Base-by-base conservation (phyloP, 1,284 basidiomycete species). In the Leucoagaricus sp. region DNA sequence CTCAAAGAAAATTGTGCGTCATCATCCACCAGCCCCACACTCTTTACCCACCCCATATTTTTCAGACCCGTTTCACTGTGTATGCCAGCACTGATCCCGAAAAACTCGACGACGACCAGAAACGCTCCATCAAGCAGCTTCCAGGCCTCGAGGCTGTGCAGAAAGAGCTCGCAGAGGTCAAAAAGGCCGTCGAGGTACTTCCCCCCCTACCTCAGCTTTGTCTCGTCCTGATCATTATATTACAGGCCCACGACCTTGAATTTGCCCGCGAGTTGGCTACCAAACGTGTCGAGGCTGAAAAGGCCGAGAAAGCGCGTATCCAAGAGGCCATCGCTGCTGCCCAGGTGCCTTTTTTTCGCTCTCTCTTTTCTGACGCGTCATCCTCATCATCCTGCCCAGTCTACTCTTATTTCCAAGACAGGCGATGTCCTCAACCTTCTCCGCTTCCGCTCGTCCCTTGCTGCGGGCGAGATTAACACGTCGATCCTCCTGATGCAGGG, bases 61-160 rank as follows among this genome's bases (percentile, higher is more conserved):
- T 60, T 26, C 65, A 94, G 93, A 78, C 79, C 62, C 85, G 93
- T 59, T 84, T 92, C 75, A 77, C 85, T 49, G 72, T 75, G 12
- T 94, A 94, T 69, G 81, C 84, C 29, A 67, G 80, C 9, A 86
- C 82, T 28, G 81, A 85, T n/a, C 69, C 76, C 1, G 84, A 84
- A 46, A 86, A 87, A 62, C 79, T 95, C 53, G 92, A 95, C 63
- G 89, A 92, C 25, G 93, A 95, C 71, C 93, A 95, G 73, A 87
- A 80, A 62, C 82, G 85, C 29, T 79, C 81, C 1, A 65, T 94
- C 51, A 86, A 83, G 60, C 84, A 82, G 21, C 80, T 95, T 40
- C 83, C 93, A 4, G 76, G 77, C 9, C 77, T 94, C 36, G 92
- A 94, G 66, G 89, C 85, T 4, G 76, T 86, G 23, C 80, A 84